Evolutionary conservation across 176 grass and related monocot species (phyloP).

Genomic region (Secale cereale): DNA sequence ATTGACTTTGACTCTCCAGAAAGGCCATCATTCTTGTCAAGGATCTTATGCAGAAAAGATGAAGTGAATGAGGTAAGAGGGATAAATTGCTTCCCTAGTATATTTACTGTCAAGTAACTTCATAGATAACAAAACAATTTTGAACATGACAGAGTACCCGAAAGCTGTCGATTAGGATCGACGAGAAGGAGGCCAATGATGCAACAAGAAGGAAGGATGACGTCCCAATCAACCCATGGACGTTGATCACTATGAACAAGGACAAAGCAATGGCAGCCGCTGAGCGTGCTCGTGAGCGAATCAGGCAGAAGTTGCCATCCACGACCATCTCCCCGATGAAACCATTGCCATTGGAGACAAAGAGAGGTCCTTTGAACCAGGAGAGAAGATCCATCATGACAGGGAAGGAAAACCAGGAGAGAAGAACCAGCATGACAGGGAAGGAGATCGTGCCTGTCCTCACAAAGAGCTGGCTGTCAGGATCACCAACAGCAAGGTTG

Average conservation of each 20-base stretch:
- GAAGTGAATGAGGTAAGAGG: constrained; percentile 50
- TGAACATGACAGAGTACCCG: constrained; percentile 46
- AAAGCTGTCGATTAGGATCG: constrained; percentile 80
- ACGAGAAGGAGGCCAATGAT: constrained; percentile 58
- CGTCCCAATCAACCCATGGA: constrained; percentile 87
- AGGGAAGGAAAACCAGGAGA: constrained; percentile 30
- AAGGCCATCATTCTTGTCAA: constrained; percentile 53
- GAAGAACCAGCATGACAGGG: constrained; percentile 24
- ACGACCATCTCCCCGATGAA: constrained; percentile 47
- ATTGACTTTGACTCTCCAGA: constrained; percentile 67
- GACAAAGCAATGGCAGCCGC: constrained; percentile 79
- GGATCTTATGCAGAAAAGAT: constrained; percentile 51
- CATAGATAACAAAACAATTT: constrained; percentile 23
- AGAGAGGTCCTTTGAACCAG: constrained; percentile 64
- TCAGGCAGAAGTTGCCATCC: constrained; percentile 48
- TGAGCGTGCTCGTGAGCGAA: constrained; percentile 71
- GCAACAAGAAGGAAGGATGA: constrained; percentile 49
- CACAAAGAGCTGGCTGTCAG: constrained; percentile 62
- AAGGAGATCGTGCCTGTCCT: constrained; percentile 52
- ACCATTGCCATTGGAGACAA: constrained; percentile 80
- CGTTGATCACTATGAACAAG: constrained; percentile 82
- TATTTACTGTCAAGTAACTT: background rate
- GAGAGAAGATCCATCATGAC: constrained; percentile 37
- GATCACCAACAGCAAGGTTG: constrained; percentile 49
- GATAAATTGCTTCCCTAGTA: background rate